Evolutionary conservation across 805 yeast species (phyloP).

Genomic region (Saccharomycopsis selenospora): DNA sequence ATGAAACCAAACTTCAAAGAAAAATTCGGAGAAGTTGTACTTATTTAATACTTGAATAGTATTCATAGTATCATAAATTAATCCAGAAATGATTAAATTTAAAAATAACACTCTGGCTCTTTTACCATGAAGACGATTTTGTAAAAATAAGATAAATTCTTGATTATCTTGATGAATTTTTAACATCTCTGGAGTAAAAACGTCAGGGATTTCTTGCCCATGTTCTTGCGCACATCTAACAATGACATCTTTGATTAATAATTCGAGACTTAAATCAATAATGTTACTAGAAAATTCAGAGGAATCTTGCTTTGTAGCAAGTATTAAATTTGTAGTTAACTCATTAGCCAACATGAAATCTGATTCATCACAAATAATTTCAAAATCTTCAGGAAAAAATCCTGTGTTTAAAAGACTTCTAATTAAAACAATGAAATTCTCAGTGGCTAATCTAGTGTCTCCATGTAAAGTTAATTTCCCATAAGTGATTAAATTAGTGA

Average conservation of each 20-base stretch:
- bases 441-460: conserved; percentile 22
- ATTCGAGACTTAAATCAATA: conserved; percentile 19
- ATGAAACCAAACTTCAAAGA: conserved; percentile 60
- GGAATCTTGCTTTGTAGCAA: conserved; percentile 7
- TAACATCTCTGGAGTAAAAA: background rate
- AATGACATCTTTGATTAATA: conserved; percentile 3
- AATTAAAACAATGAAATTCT: conserved; percentile 24
- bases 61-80: conserved; percentile 51
- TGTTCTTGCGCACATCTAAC: background rate
- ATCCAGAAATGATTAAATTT: conserved; percentile 45
- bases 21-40: conserved; percentile 38
- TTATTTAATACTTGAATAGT: conserved; percentile 44
- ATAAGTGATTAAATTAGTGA: conserved; percentile 66
- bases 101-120: conserved; percentile 7
- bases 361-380: background rate
- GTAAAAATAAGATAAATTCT: conserved; percentile 5
- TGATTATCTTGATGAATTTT: background rate
- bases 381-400: conserved; percentile 5
- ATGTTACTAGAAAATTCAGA: background rate
- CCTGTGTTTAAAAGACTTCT: conserved; percentile 28
- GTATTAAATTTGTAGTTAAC: conserved; percentile 13
- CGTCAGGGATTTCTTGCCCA: background rate
- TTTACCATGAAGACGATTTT: background rate
- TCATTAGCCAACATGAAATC: conserved; percentile 5
- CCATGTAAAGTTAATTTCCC: conserved; percentile 34